Evolutionary conservation across 2,329 filamentous ascomycete genomes (phyloP).

Genomic region (Tothia fuscella): DNA sequence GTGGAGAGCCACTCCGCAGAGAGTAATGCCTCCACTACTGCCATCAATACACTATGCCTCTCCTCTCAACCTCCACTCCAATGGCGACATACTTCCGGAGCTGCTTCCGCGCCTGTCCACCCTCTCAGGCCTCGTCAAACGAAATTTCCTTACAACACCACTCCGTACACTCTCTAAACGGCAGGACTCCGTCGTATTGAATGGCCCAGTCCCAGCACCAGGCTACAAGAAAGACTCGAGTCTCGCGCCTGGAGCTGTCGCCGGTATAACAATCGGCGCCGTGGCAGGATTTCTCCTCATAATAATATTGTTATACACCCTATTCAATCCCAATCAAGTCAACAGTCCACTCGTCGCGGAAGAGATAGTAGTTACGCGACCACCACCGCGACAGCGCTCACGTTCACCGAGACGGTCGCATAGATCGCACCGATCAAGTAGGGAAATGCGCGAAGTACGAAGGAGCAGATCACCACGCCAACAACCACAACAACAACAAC

Average conservation of each 20-base stretch:
- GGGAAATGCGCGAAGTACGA: slow-evolving; percentile 16
- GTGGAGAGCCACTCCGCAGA: neutral
- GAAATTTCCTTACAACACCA: neutral
- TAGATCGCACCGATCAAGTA: slow-evolving; percentile 8
- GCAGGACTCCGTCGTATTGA: neutral
- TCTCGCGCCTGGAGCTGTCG: slow-evolving; percentile 44
- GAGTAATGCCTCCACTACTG: slow-evolving; percentile 2
- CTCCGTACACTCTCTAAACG: neutral
- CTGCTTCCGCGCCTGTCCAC: slow-evolving; percentile 5
- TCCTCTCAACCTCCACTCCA: neutral
- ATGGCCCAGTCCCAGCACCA: slow-evolving; percentile 3
- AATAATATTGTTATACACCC: slow-evolving; percentile 30
- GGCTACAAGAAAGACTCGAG: slow-evolving; percentile 22
- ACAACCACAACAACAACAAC: slow-evolving; percentile 22
- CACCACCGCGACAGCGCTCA: slow-evolving; percentile 15
- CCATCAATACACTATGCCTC: neutral
- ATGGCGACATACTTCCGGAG: too few relatives aligned
- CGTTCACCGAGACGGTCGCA: slow-evolving; percentile 14
- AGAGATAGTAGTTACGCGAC: slow-evolving; percentile 46
- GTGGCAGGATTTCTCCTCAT: slow-evolving; percentile 42
- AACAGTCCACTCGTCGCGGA: slow-evolving; percentile 27
- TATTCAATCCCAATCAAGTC: neutral
- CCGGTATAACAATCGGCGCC: slow-evolving; percentile 46
- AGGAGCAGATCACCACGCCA: slow-evolving; percentile 24
- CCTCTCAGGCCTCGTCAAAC: neutral